Evolutionary conservation across 805 yeast species (phyloP), one percentile per base, ranked within the genome.

Genomic region (Wickerhamiella australiensis): DNA sequence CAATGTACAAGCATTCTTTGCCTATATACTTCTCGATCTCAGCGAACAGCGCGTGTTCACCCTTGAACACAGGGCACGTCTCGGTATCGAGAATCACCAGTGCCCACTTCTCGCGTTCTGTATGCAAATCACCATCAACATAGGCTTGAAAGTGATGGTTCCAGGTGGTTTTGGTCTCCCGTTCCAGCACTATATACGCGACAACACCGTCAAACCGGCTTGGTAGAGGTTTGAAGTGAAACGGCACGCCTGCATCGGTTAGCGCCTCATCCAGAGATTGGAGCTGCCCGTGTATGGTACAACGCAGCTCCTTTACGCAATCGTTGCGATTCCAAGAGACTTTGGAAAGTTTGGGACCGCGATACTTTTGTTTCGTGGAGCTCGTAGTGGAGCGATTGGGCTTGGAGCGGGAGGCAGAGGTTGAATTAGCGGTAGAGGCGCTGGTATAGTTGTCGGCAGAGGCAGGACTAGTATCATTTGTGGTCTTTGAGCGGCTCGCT

Each of bases 121-220:
- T 45, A 23, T 45, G 47, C 33, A 23, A 4, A 3, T 35, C 40
- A 17, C 47, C 41, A 27, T 45, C 47, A 17, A 45, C 42, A 22
- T 45, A 45, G 27, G 47, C 47, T 27, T 37, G 23, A 6, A 45
- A 12, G 9, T 15, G 5, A 15, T 23, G 25, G 9, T 45, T 37
- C 47, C 47, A 45, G 18, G 17, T 17, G 5, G 47, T 31, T 15
- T 37, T 33, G 3, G 47, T 45, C 7, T 17, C 23, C 12, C 47
- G 40, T 8, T 15, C 21, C 13, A 45, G 13, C 13, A 9, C 5
- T 4, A 45, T 17, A 7, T 31, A 36, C 5, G 47, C 18, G 6
- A 7, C 15, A 3, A 45, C 18, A 13, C 40, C 47, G n/a, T 27
- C 29, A 5, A 25, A n/a, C 7, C 33, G 29, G 27, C 35, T 12